These are phyloP conservation scores for Pogostemon cablin DNA, from an alignment of 257 asterid genomes.

Conservation along the genomic window DNA sequence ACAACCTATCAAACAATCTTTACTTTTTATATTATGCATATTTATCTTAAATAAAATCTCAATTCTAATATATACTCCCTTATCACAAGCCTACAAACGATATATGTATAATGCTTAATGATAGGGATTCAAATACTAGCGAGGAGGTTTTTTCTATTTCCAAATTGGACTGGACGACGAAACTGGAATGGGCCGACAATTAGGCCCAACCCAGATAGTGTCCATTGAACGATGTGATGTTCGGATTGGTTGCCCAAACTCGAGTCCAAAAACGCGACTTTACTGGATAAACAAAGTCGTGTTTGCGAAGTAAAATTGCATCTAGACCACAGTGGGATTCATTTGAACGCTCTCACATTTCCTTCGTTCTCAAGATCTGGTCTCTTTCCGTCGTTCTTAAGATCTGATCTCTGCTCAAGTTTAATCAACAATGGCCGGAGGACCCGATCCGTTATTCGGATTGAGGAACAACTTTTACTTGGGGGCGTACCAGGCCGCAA, in stretches of 20 bases:
- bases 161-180: too few relatives aligned
- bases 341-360: slow-evolving; percentile 25
- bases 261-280: not conserved
- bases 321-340: slow-evolving; percentile 22
- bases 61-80: too few relatives aligned
- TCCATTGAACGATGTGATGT: too few relatives aligned
- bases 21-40: too few relatives aligned
- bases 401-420: slow-evolving; percentile 41
- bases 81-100: too few relatives aligned
- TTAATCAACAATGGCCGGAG: slow-evolving; percentile 47
- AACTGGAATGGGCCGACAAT: not conserved
- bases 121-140: too few relatives aligned
- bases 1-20: too few relatives aligned
- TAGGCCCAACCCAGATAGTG: too few relatives aligned
- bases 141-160: too few relatives aligned
- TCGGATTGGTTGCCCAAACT: not conserved
- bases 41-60: too few relatives aligned
- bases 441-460: slow-evolving; percentile 88
- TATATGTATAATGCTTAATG: too few relatives aligned
- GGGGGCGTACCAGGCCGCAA: slow-evolving; percentile 97
- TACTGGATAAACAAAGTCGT: not conserved
- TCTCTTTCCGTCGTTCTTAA: slow-evolving; percentile 29
- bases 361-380: slow-evolving; percentile 41
- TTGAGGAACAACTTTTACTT: slow-evolving; percentile 85
- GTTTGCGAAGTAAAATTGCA: slow-evolving; percentile 21